Evolutionary conservation across 1,284 basidiomycete species (phyloP).

Genomic region (Boletus albobrunnescens): DNA sequence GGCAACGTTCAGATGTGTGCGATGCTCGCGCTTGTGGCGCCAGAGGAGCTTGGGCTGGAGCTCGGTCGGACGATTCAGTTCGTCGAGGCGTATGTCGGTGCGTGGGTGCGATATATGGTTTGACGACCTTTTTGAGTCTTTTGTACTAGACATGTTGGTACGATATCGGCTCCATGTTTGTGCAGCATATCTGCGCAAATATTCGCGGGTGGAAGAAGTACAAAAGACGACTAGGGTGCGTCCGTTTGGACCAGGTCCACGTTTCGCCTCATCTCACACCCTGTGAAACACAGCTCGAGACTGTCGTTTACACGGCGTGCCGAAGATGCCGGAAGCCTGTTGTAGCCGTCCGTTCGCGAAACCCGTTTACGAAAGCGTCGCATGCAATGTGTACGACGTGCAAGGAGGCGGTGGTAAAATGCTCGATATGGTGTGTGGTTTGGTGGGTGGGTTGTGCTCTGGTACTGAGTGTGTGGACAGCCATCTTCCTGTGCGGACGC

Average conservation of each 20-base stretch:
- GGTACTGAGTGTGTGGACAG: conserved; percentile 27
- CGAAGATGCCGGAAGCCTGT: conserved; percentile 62
- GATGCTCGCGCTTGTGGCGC: conserved; percentile 58
- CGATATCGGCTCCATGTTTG: conserved; percentile 57
- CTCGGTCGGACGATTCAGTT: conserved; percentile 47
- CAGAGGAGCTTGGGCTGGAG: conserved; percentile 49
- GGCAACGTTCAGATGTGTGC: conserved; percentile 77
- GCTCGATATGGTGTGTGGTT: conserved; percentile 68
- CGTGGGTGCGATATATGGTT: neutral
- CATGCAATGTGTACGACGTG: conserved; percentile 56
- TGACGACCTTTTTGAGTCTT: neutral
- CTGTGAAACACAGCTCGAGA: conserved; percentile 49
- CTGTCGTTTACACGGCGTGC: conserved; percentile 63
- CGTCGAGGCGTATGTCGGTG: conserved; percentile 70
- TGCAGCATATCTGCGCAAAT: conserved; percentile 70
- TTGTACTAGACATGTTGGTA: conserved; percentile 51
- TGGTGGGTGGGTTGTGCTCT: too few species aligned
- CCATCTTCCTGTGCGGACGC: conserved; percentile 64
- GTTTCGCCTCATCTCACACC: neutral
- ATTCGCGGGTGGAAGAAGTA: conserved; percentile 48
- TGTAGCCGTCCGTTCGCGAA: conserved; percentile 30
- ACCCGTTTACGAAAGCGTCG: conserved; percentile 35
- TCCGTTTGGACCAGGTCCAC: neutral
- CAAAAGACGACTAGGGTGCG: conserved; percentile 50
- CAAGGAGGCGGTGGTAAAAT: conserved; percentile 45